Evolutionary conservation across 2,329 filamentous ascomycete species (phyloP).

Genomic region (Aspergillus sp.): DNA sequence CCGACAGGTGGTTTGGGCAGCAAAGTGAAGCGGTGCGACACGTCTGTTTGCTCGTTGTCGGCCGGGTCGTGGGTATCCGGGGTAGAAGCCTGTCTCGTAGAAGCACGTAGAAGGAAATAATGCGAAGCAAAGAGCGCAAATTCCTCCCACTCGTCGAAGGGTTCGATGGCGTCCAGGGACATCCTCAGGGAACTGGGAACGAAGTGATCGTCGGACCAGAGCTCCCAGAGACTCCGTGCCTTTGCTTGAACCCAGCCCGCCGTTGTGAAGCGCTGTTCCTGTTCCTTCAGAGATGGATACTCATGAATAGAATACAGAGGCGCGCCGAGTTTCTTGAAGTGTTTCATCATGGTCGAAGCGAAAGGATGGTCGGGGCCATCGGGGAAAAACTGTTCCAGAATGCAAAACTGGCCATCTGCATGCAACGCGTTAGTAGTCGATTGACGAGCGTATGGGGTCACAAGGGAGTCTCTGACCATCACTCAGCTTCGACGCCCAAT

Average conservation of each 20-base stretch:
- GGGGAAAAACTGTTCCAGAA: conserved; percentile 83
- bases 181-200: conserved; percentile 59
- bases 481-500: conserved; percentile 71
- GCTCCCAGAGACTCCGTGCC: conserved; percentile 73
- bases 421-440: conserved; percentile 4
- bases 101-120: conserved; percentile 75
- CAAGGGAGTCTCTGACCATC: conserved; percentile 55
- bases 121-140: conserved; percentile 81
- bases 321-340: conserved; percentile 78
- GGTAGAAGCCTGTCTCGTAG: conserved; percentile 27
- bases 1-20: conserved; percentile 28
- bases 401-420: conserved; percentile 69
- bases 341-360: conserved; percentile 77
- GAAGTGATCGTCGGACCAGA: conserved; percentile 72
- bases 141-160: conserved; percentile 96
- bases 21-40: conserved; percentile 19
- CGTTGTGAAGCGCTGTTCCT: conserved; percentile 64
- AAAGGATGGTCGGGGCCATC: conserved; percentile 78
- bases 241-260: conserved; percentile 67
- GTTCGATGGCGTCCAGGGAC: conserved; percentile 68
- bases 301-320: conserved; percentile 70
- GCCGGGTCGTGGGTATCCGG: neutral
- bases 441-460: neutral
- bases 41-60: neutral
- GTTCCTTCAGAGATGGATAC: conserved; percentile 67